phyloP scores from a whole-genome alignment of 2,329 filamentous ascomycete species.

The Tricladium varicosporioides region DNA sequence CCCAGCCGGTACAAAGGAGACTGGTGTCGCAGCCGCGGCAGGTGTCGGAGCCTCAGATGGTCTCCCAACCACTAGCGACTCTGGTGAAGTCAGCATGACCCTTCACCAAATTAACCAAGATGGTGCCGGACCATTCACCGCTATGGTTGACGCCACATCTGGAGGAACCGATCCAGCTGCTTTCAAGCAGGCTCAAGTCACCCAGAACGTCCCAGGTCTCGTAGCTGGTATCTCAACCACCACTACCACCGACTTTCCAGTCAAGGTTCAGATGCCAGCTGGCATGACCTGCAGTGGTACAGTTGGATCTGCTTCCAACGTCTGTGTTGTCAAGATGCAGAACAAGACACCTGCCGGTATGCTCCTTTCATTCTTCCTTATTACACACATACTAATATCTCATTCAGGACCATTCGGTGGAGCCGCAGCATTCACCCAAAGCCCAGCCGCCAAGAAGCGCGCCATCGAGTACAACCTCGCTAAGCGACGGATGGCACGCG shows the following conservation, averaged over 20 bases:
- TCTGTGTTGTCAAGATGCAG: conserved; percentile 61
- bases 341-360: conserved; percentile 39
- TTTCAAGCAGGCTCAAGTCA: conserved; percentile 49
- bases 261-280: conserved; percentile 60
- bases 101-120: conserved; percentile 70
- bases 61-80: conserved; percentile 56
- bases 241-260: conserved; percentile 59
- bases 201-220: conserved; percentile 49
- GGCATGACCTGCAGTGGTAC: conserved; percentile 62
- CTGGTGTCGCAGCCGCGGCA: conserved; percentile 49
- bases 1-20: conserved; percentile 44
- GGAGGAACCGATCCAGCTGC: background rate
- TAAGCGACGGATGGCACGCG: background rate
- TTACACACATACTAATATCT: background rate
- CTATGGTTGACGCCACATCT: conserved; percentile 47
- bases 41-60: conserved; percentile 48
- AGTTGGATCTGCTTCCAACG: conserved; percentile 55
- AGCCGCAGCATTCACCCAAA: conserved; percentile 61
- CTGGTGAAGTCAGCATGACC: conserved; percentile 58
- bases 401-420: conserved; percentile 59
- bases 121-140: conserved; percentile 59
- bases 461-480: conserved; percentile 50
- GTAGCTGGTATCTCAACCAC: conserved; percentile 55
- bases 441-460: conserved; percentile 53
- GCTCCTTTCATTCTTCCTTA: conserved; percentile 1